phyloP scores from a whole-genome alignment of 495 filamentous ascomycete species.

The Cercophora newfieldiana region DNA sequence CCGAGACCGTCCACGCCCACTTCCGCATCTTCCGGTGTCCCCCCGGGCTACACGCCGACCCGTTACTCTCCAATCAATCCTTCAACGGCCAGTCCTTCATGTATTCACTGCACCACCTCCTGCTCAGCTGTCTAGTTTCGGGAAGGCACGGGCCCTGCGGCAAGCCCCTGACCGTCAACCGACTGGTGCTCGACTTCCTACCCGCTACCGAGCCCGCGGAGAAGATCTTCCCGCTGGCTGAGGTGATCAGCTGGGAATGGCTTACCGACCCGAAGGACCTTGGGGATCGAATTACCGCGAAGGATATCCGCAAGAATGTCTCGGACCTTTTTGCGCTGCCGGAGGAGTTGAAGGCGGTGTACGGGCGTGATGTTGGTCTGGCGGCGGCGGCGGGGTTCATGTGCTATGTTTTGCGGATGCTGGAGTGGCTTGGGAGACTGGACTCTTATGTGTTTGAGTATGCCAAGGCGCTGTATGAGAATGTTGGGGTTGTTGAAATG shows the following conservation, averaged over 20 bases:
- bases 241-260: background rate
- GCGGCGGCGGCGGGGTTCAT: background rate
- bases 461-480: background rate
- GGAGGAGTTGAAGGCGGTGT: background rate
- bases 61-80: too few relatives aligned
- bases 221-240: background rate
- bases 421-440: background rate
- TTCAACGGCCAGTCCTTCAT: too few relatives aligned
- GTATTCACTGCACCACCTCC: background rate
- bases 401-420: background rate
- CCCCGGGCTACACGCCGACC: too few relatives aligned
- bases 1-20: background rate
- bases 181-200: background rate
- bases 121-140: background rate
- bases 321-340: too few relatives aligned
- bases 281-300: too few relatives aligned
- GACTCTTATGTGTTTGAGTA: background rate
- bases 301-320: too few relatives aligned
- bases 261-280: too few relatives aligned
- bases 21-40: background rate
- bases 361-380: background rate
- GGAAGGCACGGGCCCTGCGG: background rate
- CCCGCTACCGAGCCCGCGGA: background rate
- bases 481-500: background rate
- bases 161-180: background rate